These are phyloP conservation scores for Angophora floribunda DNA, from an alignment of 345 rosid species.

Conservation along the genomic window DNA sequence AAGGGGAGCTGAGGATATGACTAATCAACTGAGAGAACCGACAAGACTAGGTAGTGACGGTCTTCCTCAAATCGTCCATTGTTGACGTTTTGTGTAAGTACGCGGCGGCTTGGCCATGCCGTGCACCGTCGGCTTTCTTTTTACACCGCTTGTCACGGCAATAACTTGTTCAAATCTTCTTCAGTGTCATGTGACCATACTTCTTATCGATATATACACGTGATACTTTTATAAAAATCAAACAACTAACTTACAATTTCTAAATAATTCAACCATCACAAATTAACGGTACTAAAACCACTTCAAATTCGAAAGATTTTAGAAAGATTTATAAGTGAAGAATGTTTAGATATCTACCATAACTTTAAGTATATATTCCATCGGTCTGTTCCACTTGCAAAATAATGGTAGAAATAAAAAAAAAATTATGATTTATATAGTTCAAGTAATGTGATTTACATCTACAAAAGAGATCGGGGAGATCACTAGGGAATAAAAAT, in stretches of 20 bases:
- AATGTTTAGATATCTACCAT: background rate
- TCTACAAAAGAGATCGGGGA: no score
- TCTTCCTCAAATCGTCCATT: background rate
- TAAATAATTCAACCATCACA: background rate
- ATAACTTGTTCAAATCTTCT: background rate
- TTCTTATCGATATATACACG: background rate
- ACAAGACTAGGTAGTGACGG: background rate
- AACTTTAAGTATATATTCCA: background rate
- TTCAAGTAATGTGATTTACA: background rate
- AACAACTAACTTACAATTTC: background rate
- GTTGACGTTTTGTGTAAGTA: background rate
- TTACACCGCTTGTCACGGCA: background rate
- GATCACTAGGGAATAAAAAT: background rate
- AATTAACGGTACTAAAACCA: accelerated
- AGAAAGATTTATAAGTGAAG: background rate
- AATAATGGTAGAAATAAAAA: background rate
- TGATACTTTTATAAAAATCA: background rate
- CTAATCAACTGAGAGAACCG: background rate
- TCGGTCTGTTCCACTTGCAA: accelerated
- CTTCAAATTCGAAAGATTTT: background rate
- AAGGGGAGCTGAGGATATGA: background rate
- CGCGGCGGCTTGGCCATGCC: background rate
- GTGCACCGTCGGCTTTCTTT: background rate
- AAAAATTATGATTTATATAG: background rate
- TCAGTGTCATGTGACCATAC: background rate